phyloP scores from a whole-genome alignment of 1,284 basidiomycete species.

The Mycena sp. region DNA sequence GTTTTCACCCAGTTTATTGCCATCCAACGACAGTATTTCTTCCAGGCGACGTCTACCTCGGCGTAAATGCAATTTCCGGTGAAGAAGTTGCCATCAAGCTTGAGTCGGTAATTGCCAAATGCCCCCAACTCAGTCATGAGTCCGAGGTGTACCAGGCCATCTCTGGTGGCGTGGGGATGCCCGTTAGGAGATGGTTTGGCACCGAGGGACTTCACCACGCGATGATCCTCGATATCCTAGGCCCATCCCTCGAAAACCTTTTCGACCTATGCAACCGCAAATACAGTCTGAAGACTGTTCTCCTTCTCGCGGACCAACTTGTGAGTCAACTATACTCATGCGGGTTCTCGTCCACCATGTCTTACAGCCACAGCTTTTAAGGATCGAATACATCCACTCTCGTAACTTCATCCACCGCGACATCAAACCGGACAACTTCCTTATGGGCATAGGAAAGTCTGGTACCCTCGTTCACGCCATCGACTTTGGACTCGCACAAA shows the following conservation, averaged over 20 bases:
- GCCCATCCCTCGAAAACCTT: slow-evolving; percentile 92
- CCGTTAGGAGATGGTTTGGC: slow-evolving; percentile 87
- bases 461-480: no score
- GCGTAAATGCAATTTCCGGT: slow-evolving; percentile 94
- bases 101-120: slow-evolving; percentile 76
- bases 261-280: slow-evolving; percentile 96
- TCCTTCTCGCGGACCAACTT: no score
- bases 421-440: no score
- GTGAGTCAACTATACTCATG: no score
- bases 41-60: slow-evolving; percentile 95
- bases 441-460: no score
- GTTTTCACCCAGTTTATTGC: no score
- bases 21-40: no score
- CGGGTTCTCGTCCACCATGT: no score
- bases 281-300: slow-evolving; percentile 92
- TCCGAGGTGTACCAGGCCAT: neutral
- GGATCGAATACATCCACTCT: slow-evolving; percentile 36
- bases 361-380: no score
- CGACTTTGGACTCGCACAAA: no score
- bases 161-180: neutral
- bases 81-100: slow-evolving; percentile 98
- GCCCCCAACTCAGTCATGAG: slow-evolving; percentile 70
- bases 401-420: no score
- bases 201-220: slow-evolving; percentile 96
- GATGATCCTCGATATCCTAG: slow-evolving; percentile 95